phyloP scores from a whole-genome alignment of 257 asterid species.

The Echites panduratus region DNA sequence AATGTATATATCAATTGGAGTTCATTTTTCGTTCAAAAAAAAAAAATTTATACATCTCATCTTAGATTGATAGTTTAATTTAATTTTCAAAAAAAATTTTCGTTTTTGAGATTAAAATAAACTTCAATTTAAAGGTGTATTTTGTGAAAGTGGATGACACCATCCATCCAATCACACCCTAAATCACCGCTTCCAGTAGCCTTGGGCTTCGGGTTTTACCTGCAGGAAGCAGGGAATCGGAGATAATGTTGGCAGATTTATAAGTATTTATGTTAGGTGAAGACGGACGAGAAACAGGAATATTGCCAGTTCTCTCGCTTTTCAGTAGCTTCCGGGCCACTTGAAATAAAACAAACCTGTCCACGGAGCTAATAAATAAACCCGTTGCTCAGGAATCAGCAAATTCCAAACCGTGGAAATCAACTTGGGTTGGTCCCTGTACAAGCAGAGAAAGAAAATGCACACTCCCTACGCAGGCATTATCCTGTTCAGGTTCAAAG shows the following conservation, averaged over 20 bases:
- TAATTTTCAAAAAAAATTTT: no score
- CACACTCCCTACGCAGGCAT: constrained; percentile 99
- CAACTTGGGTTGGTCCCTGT: constrained; percentile 46
- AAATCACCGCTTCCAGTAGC: neutral
- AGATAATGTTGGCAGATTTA: neutral
- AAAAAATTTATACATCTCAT: no score
- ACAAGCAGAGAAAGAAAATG: constrained; percentile 46
- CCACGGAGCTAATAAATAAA: constrained; percentile 1
- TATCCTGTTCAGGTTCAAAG: constrained; percentile 98
- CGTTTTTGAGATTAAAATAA: no score
- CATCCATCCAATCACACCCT: no score
- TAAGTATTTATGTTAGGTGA: neutral
- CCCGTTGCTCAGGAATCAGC: constrained; percentile 7
- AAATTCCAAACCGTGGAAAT: no score
- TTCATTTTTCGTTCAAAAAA: no score
- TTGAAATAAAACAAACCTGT: neutral
- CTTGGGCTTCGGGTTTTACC: neutral
- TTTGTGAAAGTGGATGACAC: no score
- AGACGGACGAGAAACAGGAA: neutral
- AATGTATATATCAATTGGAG: no score
- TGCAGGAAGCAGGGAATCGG: neutral
- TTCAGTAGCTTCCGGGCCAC: neutral
- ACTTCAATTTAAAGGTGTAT: no score
- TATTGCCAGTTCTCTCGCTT: neutral
- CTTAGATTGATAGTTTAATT: no score